These are phyloP conservation scores for Phytopythium montanum DNA, from an alignment of 352 stramenopile genomes.

Conservation along the genomic window DNA sequence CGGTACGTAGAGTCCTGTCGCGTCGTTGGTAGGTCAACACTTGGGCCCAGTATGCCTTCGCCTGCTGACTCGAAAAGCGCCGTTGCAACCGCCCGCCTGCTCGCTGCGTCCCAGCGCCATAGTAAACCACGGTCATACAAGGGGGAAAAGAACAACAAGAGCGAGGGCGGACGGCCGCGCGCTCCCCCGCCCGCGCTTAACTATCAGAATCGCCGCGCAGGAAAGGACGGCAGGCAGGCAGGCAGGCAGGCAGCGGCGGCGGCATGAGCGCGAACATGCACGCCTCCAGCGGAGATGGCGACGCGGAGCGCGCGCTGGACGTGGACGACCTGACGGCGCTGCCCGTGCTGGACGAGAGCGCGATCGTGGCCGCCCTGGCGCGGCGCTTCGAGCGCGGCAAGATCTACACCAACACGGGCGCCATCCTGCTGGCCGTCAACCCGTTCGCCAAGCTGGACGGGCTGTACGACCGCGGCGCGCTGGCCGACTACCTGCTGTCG, in stretches of 20 bases:
- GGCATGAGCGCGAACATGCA: background rate
- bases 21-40: background rate
- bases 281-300: background rate
- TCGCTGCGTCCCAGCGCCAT: too few relatives aligned
- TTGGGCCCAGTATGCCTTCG: background rate
- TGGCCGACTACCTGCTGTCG: constrained; percentile 63
- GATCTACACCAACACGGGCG: constrained; percentile 86
- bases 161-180: background rate
- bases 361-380: constrained; percentile 66
- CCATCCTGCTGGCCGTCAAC: constrained; percentile 82
- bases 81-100: background rate
- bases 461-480: constrained; percentile 50
- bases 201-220: background rate
- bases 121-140: too few relatives aligned
- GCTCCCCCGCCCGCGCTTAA: background rate
- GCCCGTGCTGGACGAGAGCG: constrained; percentile 69
- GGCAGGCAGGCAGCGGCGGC: too few relatives aligned
- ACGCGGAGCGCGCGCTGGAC: constrained; percentile 30
- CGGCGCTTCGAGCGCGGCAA: constrained; percentile 64
- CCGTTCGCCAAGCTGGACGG: constrained; percentile 70
- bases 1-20: background rate
- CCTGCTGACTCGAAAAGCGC: background rate
- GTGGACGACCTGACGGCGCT: constrained; percentile 84
- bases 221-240: background rate
- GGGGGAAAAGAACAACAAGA: background rate